Evolutionary conservation across 345 rosid genomes (phyloP).

Genomic region (Cardamine chenopodiifolia): DNA sequence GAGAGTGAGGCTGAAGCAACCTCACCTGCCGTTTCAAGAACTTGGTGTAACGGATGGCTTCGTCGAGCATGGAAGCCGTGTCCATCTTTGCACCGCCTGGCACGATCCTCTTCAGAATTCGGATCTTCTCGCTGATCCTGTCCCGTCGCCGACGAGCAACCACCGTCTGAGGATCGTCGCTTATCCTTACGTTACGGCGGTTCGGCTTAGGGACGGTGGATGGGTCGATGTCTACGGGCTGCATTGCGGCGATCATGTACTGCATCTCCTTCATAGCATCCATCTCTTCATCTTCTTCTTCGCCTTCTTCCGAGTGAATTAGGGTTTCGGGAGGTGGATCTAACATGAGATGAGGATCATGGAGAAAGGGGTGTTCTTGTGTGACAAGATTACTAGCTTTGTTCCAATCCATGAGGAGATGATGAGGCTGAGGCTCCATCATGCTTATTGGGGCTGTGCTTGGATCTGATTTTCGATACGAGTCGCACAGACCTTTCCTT

Average conservation of each 20-base stretch:
- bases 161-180: conserved; percentile 93
- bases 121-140: conserved; percentile 88
- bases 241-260: conserved; percentile 90
- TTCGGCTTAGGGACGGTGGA: conserved; percentile 73
- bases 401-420: conserved; percentile 40
- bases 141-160: conserved; percentile 91
- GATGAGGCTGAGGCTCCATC: conserved; percentile 42
- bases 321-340: conserved; percentile 39
- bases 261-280: conserved; percentile 88
- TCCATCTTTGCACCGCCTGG: conserved; percentile 97
- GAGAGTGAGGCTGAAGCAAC: conserved; percentile 56
- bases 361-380: conserved; percentile 38
- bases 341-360: conserved; percentile 40
- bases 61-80: conserved; percentile 96
- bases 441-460: conserved; percentile 13
- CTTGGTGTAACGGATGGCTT: conserved; percentile 90
- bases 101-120: conserved; percentile 85
- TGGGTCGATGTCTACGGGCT: conserved; percentile 89
- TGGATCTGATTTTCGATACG: conserved; percentile 33
- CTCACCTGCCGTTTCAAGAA: conserved; percentile 87
- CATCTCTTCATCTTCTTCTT: conserved; percentile 74
- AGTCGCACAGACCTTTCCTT: conserved; percentile 25
- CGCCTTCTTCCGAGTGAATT: conserved; percentile 39
- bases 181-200: conserved; percentile 81
- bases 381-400: conserved; percentile 44